Percentiles rank a stretch among this genome's conserved stretches.
Evolutionary conservation across 2,329 filamentous ascomycete genomes (phyloP).

Genomic region (Amylocarpus encephaloides): DNA sequence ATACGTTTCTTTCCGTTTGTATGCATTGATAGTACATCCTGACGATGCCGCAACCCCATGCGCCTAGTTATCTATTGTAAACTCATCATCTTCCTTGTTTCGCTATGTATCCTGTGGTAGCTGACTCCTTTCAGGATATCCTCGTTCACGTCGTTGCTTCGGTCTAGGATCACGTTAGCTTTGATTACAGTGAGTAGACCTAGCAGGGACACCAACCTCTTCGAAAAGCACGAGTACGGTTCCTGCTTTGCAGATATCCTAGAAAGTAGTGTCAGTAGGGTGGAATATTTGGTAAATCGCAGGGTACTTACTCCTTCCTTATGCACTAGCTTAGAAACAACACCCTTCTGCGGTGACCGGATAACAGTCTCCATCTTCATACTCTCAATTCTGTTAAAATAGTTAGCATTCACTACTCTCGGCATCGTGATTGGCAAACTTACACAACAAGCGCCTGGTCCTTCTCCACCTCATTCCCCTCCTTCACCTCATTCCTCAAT

Average conservation of each 20-base stretch:
- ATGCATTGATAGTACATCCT: no score
- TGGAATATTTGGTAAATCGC: constrained; percentile 5
- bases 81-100: no score
- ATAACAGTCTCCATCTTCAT: constrained; percentile 92
- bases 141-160: no score
- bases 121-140: no score
- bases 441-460: constrained; percentile 80
- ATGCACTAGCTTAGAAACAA: constrained; percentile 67
- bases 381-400: constrained; percentile 61
- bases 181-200: no score
- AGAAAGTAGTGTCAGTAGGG: constrained; percentile 12
- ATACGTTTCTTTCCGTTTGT: no score
- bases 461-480: constrained; percentile 76
- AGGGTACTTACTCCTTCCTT: constrained; percentile 59
- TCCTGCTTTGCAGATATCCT: constrained; percentile 75
- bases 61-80: no score
- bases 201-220: constrained; percentile 27
- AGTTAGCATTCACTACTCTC: constrained; percentile 22
- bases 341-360: constrained; percentile 65
- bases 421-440: constrained; percentile 30
- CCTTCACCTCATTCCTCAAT: constrained; percentile 77
- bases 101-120: no score
- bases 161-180: no score
- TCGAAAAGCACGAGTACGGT: constrained; percentile 70
- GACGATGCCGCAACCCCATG: no score